These are phyloP conservation scores for Pleurotus cornucopiae DNA, from an alignment of 768 basidiomycete species.

Conservation along the genomic window DNA sequence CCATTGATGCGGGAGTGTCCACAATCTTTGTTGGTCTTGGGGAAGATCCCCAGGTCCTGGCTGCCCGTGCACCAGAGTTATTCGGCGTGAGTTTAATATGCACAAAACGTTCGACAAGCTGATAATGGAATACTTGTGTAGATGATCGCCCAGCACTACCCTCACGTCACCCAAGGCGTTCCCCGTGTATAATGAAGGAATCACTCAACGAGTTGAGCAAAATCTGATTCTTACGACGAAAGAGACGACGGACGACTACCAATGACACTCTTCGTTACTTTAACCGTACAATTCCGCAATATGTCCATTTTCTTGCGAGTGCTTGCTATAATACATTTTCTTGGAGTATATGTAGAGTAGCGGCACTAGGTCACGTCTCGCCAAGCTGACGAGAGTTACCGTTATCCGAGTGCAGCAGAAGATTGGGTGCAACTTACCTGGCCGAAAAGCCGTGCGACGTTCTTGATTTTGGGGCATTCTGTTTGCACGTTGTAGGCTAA, in stretches of 20 bases:
- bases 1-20: conserved; percentile 83
- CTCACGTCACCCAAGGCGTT: conserved; percentile 65
- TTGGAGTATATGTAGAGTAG: too few relatives aligned
- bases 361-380: neutral
- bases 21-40: conserved; percentile 86
- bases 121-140: conserved; percentile 18
- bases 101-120: neutral
- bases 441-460: conserved; percentile 34
- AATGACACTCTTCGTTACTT: neutral
- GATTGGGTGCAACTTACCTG: conserved; percentile 25
- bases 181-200: conserved; percentile 20
- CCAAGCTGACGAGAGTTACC: neutral
- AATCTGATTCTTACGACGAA: neutral
- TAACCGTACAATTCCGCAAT: neutral
- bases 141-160: conserved; percentile 68
- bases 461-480: conserved; percentile 65
- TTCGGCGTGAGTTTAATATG: conserved; percentile 44
- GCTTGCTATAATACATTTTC: too few relatives aligned
- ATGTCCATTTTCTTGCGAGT: too few relatives aligned
- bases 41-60: conserved; percentile 78
- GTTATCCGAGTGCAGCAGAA: too few relatives aligned
- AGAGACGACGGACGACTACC: neutral
- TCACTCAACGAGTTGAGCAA: too few relatives aligned
- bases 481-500: conserved; percentile 48
- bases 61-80: conserved; percentile 65